phyloP scores from a whole-genome alignment of 129 eudicot genomes.

The Tagetes patula region DNA sequence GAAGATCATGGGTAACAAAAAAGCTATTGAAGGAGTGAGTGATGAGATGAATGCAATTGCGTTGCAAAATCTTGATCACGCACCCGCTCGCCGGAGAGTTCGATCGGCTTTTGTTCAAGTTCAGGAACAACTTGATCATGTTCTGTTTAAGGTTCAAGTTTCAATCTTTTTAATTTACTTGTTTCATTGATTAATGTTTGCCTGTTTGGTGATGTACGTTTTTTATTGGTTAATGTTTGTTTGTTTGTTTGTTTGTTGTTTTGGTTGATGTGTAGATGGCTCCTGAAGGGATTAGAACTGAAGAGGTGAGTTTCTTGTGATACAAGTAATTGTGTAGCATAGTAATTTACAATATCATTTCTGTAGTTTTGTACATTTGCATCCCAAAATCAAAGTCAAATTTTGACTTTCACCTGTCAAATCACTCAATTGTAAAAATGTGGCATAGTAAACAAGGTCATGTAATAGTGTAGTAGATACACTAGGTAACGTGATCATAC shows the following conservation, averaged over 20 bases:
- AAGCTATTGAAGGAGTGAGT: conserved; percentile 64
- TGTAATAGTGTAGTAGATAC: neutral
- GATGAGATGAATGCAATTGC: conserved; percentile 73
- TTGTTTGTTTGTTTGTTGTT: neutral
- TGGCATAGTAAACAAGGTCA: neutral
- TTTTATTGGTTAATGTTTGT: too few species aligned
- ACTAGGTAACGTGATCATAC: conserved; percentile 9
- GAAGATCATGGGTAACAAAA: conserved; percentile 53
- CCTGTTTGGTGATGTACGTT: neutral
- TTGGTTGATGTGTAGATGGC: conserved; percentile 45
- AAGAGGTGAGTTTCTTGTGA: conserved; percentile 56
- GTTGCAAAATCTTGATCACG: conserved; percentile 66
- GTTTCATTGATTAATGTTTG: neutral
- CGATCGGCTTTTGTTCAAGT: conserved; percentile 69
- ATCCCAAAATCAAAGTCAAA: neutral
- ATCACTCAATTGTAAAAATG: conserved; percentile 6
- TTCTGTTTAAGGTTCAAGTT: conserved; percentile 65
- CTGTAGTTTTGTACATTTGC: too few species aligned
- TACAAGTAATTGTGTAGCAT: neutral
- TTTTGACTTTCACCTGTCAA: conserved; percentile 20
- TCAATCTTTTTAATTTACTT: neutral
- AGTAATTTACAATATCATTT: neutral
- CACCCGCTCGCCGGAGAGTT: conserved; percentile 70
- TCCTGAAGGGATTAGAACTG: conserved; percentile 77
- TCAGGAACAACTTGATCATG: conserved; percentile 82